Conservation (phyloP, 1,284 basidiomycete genomes). For the Pseudozyma pruni region DNA sequence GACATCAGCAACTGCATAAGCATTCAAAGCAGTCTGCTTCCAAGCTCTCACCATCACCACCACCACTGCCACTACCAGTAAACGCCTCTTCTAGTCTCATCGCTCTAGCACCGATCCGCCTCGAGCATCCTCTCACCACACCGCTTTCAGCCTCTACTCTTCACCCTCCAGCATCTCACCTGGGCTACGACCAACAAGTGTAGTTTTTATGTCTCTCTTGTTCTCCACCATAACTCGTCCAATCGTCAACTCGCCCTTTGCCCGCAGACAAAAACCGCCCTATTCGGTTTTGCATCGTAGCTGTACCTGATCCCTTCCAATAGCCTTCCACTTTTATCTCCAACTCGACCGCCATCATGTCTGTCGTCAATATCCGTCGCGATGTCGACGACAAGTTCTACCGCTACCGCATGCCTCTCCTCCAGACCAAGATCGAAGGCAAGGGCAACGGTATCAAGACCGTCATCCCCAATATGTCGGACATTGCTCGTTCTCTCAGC, state of each 20-base stretch:
- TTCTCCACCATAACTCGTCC: slow-evolving; percentile 50
- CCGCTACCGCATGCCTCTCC: slow-evolving; percentile 83
- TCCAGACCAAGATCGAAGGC: slow-evolving; percentile 96
- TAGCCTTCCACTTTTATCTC: background rate
- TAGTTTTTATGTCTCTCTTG: slow-evolving; percentile 52
- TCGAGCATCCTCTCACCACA: background rate
- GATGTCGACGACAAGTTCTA: slow-evolving; percentile 85
- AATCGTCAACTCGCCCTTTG: slow-evolving; percentile 46
- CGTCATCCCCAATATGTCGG: slow-evolving; percentile 84
- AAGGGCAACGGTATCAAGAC: slow-evolving; percentile 99
- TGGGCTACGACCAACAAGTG: slow-evolving; percentile 12
- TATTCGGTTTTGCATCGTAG: slow-evolving; percentile 41
- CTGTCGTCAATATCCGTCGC: slow-evolving; percentile 94
- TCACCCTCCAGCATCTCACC: too few relatives aligned
- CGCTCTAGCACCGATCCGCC: background rate
- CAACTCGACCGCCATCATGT: slow-evolving; percentile 66
- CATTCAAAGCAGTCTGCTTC: too few relatives aligned
- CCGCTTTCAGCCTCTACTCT: slow-evolving; percentile 19
- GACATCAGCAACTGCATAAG: too few relatives aligned
- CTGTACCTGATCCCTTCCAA: slow-evolving; percentile 35
- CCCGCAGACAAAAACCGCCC: slow-evolving; percentile 52
- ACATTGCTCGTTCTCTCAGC: slow-evolving; percentile 93
- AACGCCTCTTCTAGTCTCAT: too few relatives aligned
- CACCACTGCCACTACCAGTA: background rate
- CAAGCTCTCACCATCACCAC: background rate